Conservation (phyloP, 192 early-diverging fungal genomes). For the Backusella tuberculispora region DNA sequence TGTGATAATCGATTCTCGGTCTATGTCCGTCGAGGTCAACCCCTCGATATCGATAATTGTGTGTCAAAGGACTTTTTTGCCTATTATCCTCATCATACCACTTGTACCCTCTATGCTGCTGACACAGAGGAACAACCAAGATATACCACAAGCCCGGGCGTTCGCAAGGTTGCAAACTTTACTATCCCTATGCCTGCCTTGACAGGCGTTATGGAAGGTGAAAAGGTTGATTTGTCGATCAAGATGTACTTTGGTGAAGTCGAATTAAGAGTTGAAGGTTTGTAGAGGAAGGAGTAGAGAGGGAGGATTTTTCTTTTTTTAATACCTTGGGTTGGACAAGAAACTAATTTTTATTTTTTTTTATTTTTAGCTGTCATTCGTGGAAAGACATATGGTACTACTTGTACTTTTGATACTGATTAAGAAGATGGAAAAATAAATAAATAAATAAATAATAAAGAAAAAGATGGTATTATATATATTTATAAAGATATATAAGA, state of each 20-base stretch:
- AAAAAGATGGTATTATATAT: background rate
- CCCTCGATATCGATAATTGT: conserved; percentile 44
- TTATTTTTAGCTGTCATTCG: conserved; percentile 40
- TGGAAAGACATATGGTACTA: conserved; percentile 49
- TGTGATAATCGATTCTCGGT: conserved; percentile 59
- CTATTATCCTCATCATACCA: conserved; percentile 49
- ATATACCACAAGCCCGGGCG: conserved; percentile 44
- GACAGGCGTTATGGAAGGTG: conserved; percentile 43
- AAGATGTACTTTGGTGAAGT: conserved; percentile 53
- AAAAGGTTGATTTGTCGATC: conserved; percentile 43
- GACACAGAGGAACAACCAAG: conserved; percentile 45
- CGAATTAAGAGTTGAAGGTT: conserved; percentile 45
- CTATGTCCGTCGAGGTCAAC: conserved; percentile 48
- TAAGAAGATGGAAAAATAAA: conserved; percentile 22
- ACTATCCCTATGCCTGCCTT: conserved; percentile 48
- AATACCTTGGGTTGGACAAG: background rate
- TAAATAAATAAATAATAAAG: background rate
- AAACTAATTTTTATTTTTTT: background rate
- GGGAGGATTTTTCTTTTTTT: too few relatives aligned
- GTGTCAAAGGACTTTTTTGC: conserved; percentile 48
- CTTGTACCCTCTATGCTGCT: conserved; percentile 44
- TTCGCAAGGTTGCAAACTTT: conserved; percentile 46
- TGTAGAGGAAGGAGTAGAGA: background rate
- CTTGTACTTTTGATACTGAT: conserved; percentile 45
- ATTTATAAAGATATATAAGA: background rate